Conservation (phyloP, 2,329 filamentous ascomycete species). For the Arthrobotrys pseudoclavata region DNA sequence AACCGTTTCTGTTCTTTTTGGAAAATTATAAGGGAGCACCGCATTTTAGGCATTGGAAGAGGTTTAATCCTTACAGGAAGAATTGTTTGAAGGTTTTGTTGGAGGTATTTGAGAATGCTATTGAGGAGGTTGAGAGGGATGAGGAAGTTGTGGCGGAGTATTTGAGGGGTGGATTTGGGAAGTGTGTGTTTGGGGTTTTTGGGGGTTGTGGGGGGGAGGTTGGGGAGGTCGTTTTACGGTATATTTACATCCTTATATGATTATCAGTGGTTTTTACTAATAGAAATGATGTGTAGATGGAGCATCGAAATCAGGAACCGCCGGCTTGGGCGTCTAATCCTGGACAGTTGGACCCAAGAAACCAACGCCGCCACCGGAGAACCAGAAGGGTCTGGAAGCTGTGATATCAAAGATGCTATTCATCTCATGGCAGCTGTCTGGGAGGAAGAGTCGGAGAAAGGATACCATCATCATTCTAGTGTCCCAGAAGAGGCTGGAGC, state of each 20-base stretch:
- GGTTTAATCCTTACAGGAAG: conserved; percentile 32
- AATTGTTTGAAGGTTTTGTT: conserved; percentile 34
- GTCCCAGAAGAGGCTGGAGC: conserved; percentile 14
- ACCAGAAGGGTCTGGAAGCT: conserved; percentile 6
- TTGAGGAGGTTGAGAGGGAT: conserved; percentile 22
- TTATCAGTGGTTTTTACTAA: background rate
- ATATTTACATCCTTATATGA: background rate
- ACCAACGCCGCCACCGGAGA: background rate
- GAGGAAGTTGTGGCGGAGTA: conserved; percentile 4
- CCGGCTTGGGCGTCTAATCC: conserved; percentile 28
- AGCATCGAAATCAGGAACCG: conserved; percentile 15
- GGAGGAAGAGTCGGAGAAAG: conserved; percentile 33
- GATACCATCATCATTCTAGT: background rate
- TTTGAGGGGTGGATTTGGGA: conserved; percentile 11
- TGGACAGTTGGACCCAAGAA: conserved; percentile 28
- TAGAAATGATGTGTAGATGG: conserved; percentile 12
- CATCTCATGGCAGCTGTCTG: conserved; percentile 41
- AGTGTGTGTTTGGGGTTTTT: background rate
- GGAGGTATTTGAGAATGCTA: conserved; percentile 10
- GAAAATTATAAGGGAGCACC: conserved; percentile 14
- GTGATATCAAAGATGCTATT: conserved; percentile 12
- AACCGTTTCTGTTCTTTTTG: conserved; percentile 46
- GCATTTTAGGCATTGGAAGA: conserved; percentile 24
- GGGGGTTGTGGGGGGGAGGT: background rate
- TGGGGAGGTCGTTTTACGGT: conserved; percentile 25